Evolutionary conservation across 2,329 filamentous ascomycete species (phyloP).

Genomic region (Alternaria sp.): DNA sequence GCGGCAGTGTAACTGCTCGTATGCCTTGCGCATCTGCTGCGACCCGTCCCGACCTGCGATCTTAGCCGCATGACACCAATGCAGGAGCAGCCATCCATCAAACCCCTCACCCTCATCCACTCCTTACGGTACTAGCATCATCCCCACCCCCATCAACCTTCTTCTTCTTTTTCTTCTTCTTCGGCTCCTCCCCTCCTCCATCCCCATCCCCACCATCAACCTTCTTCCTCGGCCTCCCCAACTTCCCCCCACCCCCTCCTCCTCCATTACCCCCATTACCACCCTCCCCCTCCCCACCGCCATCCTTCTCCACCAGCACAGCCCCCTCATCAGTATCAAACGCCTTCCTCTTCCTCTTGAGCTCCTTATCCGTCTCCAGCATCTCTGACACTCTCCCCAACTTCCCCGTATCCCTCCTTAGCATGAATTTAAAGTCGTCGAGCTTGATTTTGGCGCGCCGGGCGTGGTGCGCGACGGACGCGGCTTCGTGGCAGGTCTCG

Average conservation of each 20-base stretch:
- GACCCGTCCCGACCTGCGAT: too few relatives aligned
- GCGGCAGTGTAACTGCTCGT: background rate
- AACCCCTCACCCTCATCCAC: slow-evolving; percentile 15
- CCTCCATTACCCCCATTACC: background rate
- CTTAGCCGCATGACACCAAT: background rate
- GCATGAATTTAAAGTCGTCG: slow-evolving; percentile 95
- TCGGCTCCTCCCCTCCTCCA: slow-evolving; percentile 22
- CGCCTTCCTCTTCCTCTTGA: slow-evolving; percentile 82
- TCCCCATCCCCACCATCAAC: slow-evolving; percentile 20
- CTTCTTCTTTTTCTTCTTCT: slow-evolving; percentile 28
- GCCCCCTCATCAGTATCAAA: slow-evolving; percentile 72
- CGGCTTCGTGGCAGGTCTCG: slow-evolving; percentile 88
- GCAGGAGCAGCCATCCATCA: background rate
- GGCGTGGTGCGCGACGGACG: slow-evolving; percentile 81
- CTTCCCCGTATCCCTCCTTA: slow-evolving; percentile 83
- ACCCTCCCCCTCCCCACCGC: slow-evolving; percentile 16
- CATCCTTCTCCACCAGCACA: slow-evolving; percentile 53
- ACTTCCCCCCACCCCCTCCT: slow-evolving; percentile 9
- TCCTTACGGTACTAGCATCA: slow-evolving; percentile 29
- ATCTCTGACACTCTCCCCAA: slow-evolving; percentile 89
- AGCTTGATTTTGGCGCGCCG: slow-evolving; percentile 97
- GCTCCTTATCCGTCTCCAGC: slow-evolving; percentile 83
- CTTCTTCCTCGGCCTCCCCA: slow-evolving; percentile 25
- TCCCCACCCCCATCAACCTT: slow-evolving; percentile 16
- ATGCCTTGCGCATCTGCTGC: background rate